phyloP scores from a whole-genome alignment of 192 early-diverging fungal species.

The Coemansia sp. region DNA sequence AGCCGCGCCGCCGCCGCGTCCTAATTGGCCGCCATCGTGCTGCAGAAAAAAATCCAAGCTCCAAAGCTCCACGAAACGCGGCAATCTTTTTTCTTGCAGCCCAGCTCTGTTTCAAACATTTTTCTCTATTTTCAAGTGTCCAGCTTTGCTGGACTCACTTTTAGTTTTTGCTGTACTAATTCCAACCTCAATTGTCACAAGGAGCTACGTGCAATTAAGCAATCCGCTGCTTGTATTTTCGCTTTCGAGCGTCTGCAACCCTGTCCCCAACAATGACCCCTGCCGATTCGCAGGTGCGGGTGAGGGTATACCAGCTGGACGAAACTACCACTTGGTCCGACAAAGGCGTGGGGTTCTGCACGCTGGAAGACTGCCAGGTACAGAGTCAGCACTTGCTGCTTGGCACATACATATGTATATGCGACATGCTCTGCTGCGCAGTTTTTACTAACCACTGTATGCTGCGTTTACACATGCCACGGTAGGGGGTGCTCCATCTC shows the following conservation, averaged over 20 bases:
- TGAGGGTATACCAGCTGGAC: constrained; percentile 83
- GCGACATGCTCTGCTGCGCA: not conserved
- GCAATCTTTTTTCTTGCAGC: not conserved
- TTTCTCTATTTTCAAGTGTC: not conserved
- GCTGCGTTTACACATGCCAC: not conserved
- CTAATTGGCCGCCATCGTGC: not conserved
- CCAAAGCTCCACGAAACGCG: not conserved
- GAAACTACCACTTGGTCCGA: constrained; percentile 74
- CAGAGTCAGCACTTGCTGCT: constrained; percentile 6
- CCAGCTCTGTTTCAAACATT: not conserved
- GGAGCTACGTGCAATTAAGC: not conserved
- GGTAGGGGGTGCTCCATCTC: constrained; percentile 62
- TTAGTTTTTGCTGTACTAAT: not conserved
- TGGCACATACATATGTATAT: not conserved
- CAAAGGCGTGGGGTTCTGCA: constrained; percentile 81
- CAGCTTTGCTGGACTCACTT: constrained; percentile 6
- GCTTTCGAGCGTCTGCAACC: constrained; percentile 10
- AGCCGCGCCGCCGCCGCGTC: not conserved
- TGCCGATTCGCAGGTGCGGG: constrained; percentile 61
- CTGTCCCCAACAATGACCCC: constrained; percentile 25
- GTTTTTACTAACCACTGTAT: not conserved
- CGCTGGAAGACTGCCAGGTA: constrained; percentile 67
- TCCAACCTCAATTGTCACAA: not conserved
- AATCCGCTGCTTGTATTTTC: not conserved
- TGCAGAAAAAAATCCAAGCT: not conserved